Evolutionary conservation across 78 protist genomes (phyloP).

Genomic region (Dictyostelium citrinum): DNA sequence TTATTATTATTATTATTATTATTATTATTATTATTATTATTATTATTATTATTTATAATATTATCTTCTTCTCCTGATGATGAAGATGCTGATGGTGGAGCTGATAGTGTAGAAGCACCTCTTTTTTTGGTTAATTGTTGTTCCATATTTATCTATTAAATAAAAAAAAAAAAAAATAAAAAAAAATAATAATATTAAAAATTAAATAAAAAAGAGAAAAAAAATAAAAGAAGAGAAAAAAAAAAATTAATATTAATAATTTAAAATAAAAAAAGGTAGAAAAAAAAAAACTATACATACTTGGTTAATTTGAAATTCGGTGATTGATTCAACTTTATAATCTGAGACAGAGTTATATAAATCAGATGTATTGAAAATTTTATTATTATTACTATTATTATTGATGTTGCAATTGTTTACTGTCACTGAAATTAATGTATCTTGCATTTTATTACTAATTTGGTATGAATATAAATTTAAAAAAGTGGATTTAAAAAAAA

Average conservation of each 20-base stretch:
- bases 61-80: not conserved
- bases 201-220: not conserved
- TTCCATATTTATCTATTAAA: not conserved
- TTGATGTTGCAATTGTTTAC: not conserved
- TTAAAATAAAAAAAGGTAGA: not conserved
- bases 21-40: not conserved
- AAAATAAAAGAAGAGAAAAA: not conserved
- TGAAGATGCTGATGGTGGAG: not conserved
- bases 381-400: not conserved
- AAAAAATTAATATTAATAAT: not conserved
- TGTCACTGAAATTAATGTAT: not conserved
- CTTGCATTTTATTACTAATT: not conserved
- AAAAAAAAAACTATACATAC: not conserved
- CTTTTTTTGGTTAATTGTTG: not conserved
- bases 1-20: not conserved
- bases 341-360: not conserved
- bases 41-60: not conserved
- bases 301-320: conserved; percentile 14
- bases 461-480: not conserved
- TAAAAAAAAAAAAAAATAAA: not conserved
- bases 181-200: not conserved
- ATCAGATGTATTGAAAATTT: not conserved
- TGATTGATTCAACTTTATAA: conserved; percentile 4
- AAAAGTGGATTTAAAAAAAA: not conserved
- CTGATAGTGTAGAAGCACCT: not conserved